Evolutionary conservation across 805 yeast genomes (phyloP), one percentile per base, ranked within the genome.

Genomic region (Candida sonorensis): DNA sequence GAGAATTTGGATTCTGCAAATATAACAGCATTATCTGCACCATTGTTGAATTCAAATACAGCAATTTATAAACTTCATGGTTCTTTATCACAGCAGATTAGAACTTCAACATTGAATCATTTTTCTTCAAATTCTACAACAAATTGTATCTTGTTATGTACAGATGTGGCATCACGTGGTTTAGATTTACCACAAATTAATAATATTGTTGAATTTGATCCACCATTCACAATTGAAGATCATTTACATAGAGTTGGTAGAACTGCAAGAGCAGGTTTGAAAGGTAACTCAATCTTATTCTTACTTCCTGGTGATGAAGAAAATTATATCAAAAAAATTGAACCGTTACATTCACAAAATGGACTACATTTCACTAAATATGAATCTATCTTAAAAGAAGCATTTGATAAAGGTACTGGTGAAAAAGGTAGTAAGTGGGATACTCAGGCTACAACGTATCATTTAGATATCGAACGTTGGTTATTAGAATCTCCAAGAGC

Each of bases 141-240:
- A 1, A 62, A 62, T 24, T 64, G 67, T 2, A 67, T 92, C 14
- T 66, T 92, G 48, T 74, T 92, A 46, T 90, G 97, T 66, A 92
- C 99, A 0, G 99, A 92, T 68, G 97, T 92, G 40, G 98, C 97
- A 0, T 79, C 97, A 21, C 77, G 99, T 62, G 99, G 99, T 41
- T 67, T 92, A 41, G 99, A 92, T 66, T 63, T 92, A 35, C 95
- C 96, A 2, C 70, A 75, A 31, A 85, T 92, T 37, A 74, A 92
- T 27, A 75, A 80, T 29, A 95, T 92, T 20, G 67, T 92, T 13
- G 98, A 92, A 56, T 81, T 78, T 47, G 99, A 92, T 53, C 96
- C 99, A 3, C 96, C 98, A 5, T 88, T 90, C 51, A 72, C 92
- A 2, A 67, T 86, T 5, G 97, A 87, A 41, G 99, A 92, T 53